Conservation (phyloP, 345 rosid genomes). For the Anacardium occidentale region DNA sequence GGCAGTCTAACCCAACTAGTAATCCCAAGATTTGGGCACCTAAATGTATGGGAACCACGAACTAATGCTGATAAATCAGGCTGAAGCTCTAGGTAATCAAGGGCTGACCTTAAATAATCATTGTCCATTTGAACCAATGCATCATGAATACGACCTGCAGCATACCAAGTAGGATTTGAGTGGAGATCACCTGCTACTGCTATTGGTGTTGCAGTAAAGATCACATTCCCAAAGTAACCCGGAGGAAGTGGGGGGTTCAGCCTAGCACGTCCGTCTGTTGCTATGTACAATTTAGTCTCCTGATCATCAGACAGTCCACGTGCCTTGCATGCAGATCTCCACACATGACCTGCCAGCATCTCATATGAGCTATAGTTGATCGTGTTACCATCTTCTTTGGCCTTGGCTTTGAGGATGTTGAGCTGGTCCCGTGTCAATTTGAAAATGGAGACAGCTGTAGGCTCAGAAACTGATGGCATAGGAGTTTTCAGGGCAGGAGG, state of each 20-base stretch:
- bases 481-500: constrained; percentile 64
- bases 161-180: constrained; percentile 83
- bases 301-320: constrained; percentile 71
- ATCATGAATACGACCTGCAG: constrained; percentile 72
- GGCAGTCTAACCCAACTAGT: constrained; percentile 90
- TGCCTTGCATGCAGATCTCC: constrained; percentile 74
- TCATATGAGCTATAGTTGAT: constrained; percentile 76
- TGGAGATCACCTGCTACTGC: constrained; percentile 63
- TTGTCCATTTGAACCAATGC: constrained; percentile 85
- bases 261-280: constrained; percentile 88
- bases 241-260: constrained; percentile 71
- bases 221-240: constrained; percentile 91
- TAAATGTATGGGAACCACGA: constrained; percentile 79
- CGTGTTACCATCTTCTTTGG: constrained; percentile 72
- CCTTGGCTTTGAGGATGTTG: constrained; percentile 67
- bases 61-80: constrained; percentile 76
- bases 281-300: constrained; percentile 71
- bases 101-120: constrained; percentile 85
- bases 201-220: constrained; percentile 87
- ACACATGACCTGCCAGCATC: constrained; percentile 93
- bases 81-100: constrained; percentile 86
- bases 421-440: constrained; percentile 64
- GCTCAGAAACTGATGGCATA: constrained; percentile 41
- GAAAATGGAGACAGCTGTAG: constrained; percentile 62
- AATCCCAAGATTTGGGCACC: constrained; percentile 84